Percentiles rank a stretch among this genome's conserved stretches.
Conservation (phyloP, 1,139 yeast species). For the Saccharomyces pastorianus region DNA sequence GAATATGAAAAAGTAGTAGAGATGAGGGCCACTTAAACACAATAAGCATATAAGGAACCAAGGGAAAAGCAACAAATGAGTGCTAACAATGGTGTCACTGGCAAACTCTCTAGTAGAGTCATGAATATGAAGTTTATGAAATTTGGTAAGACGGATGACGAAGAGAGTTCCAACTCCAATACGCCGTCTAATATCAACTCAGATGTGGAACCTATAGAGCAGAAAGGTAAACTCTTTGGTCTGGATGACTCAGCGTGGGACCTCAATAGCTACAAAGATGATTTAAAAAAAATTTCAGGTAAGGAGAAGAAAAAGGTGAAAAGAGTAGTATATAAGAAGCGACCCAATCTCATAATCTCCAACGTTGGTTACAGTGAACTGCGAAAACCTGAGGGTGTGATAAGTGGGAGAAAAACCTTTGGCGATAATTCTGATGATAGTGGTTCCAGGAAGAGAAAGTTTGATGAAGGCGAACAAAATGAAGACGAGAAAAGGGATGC, state of each 20-base stretch:
- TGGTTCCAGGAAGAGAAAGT: slow-evolving; percentile 6
- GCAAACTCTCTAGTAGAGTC: slow-evolving; percentile 32
- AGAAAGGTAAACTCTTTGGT: slow-evolving; percentile 42
- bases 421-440: slow-evolving; percentile 5
- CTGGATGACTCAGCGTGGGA: slow-evolving; percentile 33
- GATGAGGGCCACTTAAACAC: neutral
- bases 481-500: slow-evolving; percentile 5
- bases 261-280: slow-evolving; percentile 3
- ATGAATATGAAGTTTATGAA: slow-evolving; percentile 44
- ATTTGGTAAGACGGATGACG: slow-evolving; percentile 35
- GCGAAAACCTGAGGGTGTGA: slow-evolving; percentile 5
- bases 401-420: slow-evolving; percentile 2
- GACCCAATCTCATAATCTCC: neutral
- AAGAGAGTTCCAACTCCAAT: slow-evolving; percentile 34
- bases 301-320: slow-evolving; percentile 2
- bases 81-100: slow-evolving; percentile 15
- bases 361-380: slow-evolving; percentile 4
- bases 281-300: neutral
- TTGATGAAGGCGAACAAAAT: slow-evolving; percentile 6
- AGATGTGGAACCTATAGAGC: slow-evolving; percentile 26
- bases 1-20: neutral
- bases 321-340: slow-evolving; percentile 2
- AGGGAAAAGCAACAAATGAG: neutral
- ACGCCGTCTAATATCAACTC: neutral
- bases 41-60: neutral